Base-by-base conservation (phyloP, 1,139 yeast species). In the Kurtzmaniella quercitrusa region DNA sequence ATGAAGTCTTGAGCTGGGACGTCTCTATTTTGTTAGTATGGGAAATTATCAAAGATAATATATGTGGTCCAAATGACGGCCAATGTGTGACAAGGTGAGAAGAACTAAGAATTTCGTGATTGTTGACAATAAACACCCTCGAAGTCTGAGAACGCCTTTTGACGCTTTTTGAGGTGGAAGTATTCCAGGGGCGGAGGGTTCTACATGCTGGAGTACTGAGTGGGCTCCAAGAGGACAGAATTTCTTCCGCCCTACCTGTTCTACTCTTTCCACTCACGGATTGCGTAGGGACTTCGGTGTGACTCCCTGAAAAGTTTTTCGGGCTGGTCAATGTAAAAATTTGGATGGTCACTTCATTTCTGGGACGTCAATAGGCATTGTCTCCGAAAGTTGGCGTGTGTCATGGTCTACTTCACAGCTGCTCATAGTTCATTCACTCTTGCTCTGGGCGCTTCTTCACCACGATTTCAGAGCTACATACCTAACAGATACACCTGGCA, bases 1-100 rank as follows among this genome's bases (percentile, higher is more conserved):
- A 93, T 93, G 83, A 93, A 93, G 63, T 88, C 94, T 86, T 93
- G 98, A 77, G 98, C 98, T 80, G 98, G 96, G 78, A 93, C 98
- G 97, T 93, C 98, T 84, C 94, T 85, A 70, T 27, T 27, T 27
- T 27, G 31, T 27, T 27, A 27, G 31, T 27, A 27, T 27, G 31
- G 31, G 31, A 21, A 8, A 21, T 5, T 21, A 21, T 5, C 8
- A 8, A 21, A 5, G 4, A 21, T 21, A 8, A 27, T 27, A 27
- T 27, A 6, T 27, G 14, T n/a, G n/a, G 31, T 27, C 5, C 14
- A 11, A 7, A n/a, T 10, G 5, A 27, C 31, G 31, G 31, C 14
- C 31, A 27, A 5, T n/a, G 5, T n/a, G 14, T 27, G 31, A 27
- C 4, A 27, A 10, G 14, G 10, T 27, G 31, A 27, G 14, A 27